Percentiles rank a stretch among this genome's conserved stretches.
phyloP scores from a whole-genome alignment of 2,329 filamentous ascomycete species.

The Alternaria longipes region DNA sequence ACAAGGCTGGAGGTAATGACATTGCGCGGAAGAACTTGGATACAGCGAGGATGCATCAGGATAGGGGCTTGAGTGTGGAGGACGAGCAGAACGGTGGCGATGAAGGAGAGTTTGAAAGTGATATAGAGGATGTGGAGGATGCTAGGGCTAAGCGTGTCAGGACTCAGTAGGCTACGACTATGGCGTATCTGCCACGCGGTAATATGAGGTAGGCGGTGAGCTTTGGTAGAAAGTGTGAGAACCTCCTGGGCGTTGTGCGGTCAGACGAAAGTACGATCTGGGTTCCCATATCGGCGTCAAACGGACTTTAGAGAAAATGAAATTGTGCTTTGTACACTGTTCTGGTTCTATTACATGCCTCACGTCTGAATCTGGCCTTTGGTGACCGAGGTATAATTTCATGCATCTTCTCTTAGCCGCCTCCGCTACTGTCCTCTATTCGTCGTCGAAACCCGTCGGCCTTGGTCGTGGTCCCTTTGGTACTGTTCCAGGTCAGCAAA shows the following conservation, averaged over 20 bases:
- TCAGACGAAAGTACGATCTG: background rate
- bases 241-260: background rate
- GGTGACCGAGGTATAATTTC: background rate
- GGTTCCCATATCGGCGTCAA: slow-evolving; percentile 6
- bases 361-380: background rate
- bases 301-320: slow-evolving; percentile 13
- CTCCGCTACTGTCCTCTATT: slow-evolving; percentile 23
- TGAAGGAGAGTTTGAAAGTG: slow-evolving; percentile 20
- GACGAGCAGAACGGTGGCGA: slow-evolving; percentile 2
- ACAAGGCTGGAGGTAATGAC: slow-evolving; percentile 40
- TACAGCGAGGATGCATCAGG: slow-evolving; percentile 24
- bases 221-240: background rate
- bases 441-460: slow-evolving; percentile 59
- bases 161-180: background rate
- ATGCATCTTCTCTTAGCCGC: background rate
- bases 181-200: background rate
- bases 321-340: slow-evolving; percentile 40
- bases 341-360: background rate
- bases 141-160: slow-evolving; percentile 10
- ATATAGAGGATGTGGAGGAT: slow-evolving; percentile 3
- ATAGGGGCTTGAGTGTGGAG: slow-evolving; percentile 15
- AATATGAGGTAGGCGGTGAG: background rate
- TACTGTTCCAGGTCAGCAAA: slow-evolving; percentile 45
- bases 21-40: slow-evolving; percentile 38
- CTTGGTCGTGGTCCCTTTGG: slow-evolving; percentile 58